Conservation (phyloP, 2,329 filamentous ascomycete genomes). For the Cadophora luteo-olivacea region DNA sequence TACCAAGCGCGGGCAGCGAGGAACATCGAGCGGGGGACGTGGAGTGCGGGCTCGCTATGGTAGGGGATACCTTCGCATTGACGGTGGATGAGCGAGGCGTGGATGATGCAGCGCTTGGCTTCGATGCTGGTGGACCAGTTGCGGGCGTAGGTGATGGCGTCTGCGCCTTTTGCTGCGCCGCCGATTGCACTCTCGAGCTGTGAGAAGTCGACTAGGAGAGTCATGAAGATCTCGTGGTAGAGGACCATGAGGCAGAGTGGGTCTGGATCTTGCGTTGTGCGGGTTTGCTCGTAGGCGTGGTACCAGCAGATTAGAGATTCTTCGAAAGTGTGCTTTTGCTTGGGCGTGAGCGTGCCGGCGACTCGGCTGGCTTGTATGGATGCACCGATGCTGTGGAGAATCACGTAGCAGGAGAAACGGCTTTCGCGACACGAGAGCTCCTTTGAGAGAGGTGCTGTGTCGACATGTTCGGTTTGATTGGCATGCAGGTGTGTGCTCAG, state of each 20-base stretch:
- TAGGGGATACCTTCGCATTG: slow-evolving; percentile 24
- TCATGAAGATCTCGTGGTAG: slow-evolving; percentile 34
- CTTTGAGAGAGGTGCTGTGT: slow-evolving; percentile 16
- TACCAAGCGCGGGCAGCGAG: slow-evolving; percentile 21
- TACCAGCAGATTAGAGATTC: slow-evolving; percentile 21
- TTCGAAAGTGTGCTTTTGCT: background rate
- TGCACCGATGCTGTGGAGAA: slow-evolving; percentile 19
- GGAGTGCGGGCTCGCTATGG: slow-evolving; percentile 29
- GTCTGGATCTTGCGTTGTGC: slow-evolving; percentile 21
- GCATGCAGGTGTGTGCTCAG: slow-evolving; percentile 13
- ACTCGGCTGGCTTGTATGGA: slow-evolving; percentile 17
- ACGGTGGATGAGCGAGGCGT: slow-evolving; percentile 27
- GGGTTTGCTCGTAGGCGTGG: slow-evolving; percentile 21
- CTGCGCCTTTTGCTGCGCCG: slow-evolving; percentile 14
- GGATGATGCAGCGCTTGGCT: slow-evolving; percentile 30
- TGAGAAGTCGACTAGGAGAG: slow-evolving; percentile 30
- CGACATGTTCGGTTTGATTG: slow-evolving; percentile 12
- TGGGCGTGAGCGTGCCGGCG: background rate
- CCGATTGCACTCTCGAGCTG: slow-evolving; percentile 32
- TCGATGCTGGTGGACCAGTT: slow-evolving; percentile 25
- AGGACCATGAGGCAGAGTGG: slow-evolving; percentile 31
- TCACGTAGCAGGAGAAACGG: slow-evolving; percentile 14
- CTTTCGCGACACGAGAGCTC: slow-evolving; percentile 13
- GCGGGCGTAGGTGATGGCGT: slow-evolving; percentile 14
- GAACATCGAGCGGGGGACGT: slow-evolving; percentile 31